Evolutionary conservation across 139 green algal species (phyloP), one percentile per base, ranked within the genome.

Genomic region (Parachlorella kessleri): DNA sequence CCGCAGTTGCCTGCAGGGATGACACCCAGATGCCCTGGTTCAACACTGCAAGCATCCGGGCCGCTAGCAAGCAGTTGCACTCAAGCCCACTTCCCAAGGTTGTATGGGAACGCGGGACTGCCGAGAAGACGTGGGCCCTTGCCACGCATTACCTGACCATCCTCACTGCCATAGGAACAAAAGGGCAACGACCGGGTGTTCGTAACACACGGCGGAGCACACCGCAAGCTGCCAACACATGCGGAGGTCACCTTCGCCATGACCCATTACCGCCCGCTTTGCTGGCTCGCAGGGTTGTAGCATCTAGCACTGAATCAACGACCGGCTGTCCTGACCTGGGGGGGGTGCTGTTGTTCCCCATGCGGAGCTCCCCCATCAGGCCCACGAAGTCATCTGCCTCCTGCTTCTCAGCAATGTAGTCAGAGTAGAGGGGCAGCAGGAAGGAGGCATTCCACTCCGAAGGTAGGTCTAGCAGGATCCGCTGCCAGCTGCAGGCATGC

Each of bases 401-500:
- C 1, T 48, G 6, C 23, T 41, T 14, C 8, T 14, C 38, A 6
- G 10, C 70, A 10, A 75, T 14, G 1, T 23, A 33, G 30, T 75
- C 70, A 30, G 14, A 41, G 41, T 66, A 75, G 1, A 65, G 41
- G 1, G 70, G 70, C 41, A 75, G 41, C 30, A 75, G 41, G 14
- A 66, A 75, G n/a, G 70, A 75, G 7, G 70, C 70, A 2, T 7
- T 6, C 70, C 70, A 75, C 38, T 75, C 70, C 4, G 41, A 75
- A 14, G 70, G 70, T 14, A 75, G 42, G 14, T 75, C 41, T 42
- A 75, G 70, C 70, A 75, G 41, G 5, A 3, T 28, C 1, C 33
- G 4, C 70, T 75, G 70, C 70, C 70, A 75, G 41, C 70, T 75
- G 70, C 41, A 24, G n/a, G 55, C 55, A 66, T 14, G 55, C 24